Percentiles rank a stretch among this genome's conserved stretches.
phyloP scores from a whole-genome alignment of 352 stramenopile genomes.

The Halophytophthora polymorphica region DNA sequence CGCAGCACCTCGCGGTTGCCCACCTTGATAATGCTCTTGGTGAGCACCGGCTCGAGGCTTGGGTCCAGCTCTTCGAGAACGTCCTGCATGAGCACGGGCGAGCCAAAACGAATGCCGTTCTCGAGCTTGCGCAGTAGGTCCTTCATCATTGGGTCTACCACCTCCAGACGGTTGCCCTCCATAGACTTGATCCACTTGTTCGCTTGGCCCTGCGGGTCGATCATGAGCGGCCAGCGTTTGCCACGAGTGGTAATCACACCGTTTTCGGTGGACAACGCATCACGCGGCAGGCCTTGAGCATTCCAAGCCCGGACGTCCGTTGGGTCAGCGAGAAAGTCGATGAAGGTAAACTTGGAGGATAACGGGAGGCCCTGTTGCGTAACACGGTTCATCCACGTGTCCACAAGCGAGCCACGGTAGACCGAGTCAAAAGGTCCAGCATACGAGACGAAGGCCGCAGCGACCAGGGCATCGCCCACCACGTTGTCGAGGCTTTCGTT shows the following conservation, averaged over 20 bases:
- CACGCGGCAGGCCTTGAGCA: constrained; percentile 89
- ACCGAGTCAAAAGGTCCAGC: constrained; percentile 93
- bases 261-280: constrained; percentile 94
- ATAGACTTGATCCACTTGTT: constrained; percentile 98
- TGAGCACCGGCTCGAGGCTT: constrained; percentile 91
- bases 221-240: constrained; percentile 96
- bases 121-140: constrained; percentile 93
- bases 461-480: constrained; percentile 91
- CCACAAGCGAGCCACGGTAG: constrained; percentile 82
- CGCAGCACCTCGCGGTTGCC: constrained; percentile 92
- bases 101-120: constrained; percentile 92
- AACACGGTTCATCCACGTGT: constrained; percentile 90
- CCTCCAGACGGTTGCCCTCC: constrained; percentile 83
- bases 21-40: constrained; percentile 93
- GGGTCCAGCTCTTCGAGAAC: constrained; percentile 96
- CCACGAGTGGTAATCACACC: constrained; percentile 94
- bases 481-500: constrained; percentile 88
- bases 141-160: constrained; percentile 95
- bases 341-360: constrained; percentile 90
- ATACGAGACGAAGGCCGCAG: constrained; percentile 94
- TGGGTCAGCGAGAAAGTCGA: constrained; percentile 89
- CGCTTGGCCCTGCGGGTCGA: constrained; percentile 94
- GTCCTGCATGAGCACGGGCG: constrained; percentile 93
- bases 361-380: constrained; percentile 81
- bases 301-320: constrained; percentile 95